These are phyloP conservation scores for Discostella stelligera DNA, from an alignment of 352 stramenopile genomes.

Conservation along the genomic window DNA sequence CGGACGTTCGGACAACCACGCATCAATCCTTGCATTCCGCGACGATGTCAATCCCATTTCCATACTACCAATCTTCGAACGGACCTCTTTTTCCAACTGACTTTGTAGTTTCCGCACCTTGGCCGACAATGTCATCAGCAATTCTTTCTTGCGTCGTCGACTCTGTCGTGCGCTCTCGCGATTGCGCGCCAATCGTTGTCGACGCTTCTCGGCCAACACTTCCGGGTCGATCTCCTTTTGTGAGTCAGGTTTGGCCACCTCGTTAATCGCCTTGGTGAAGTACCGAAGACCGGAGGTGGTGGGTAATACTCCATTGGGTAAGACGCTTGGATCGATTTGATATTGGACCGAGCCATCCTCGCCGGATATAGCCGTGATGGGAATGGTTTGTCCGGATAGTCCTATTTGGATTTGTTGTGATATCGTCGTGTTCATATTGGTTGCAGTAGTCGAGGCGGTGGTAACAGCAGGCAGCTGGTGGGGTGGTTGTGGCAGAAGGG, in stretches of 20 bases:
- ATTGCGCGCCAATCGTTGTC: slow-evolving; percentile 74
- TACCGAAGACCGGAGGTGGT: slow-evolving; percentile 30
- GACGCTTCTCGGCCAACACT: slow-evolving; percentile 64
- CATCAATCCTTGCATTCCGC: slow-evolving; percentile 16
- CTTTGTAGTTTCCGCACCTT: slow-evolving; percentile 66
- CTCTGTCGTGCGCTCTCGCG: slow-evolving; percentile 72
- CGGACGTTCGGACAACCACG: slow-evolving; percentile 13
- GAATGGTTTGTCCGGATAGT: slow-evolving; percentile 42
- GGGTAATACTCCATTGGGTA: slow-evolving; percentile 1
- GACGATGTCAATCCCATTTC: slow-evolving; percentile 25
- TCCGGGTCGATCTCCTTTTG: slow-evolving; percentile 38
- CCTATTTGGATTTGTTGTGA: slow-evolving; percentile 50
- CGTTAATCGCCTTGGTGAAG: slow-evolving; percentile 50
- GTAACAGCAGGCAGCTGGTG: neutral
- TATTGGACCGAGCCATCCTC: slow-evolving; percentile 39
- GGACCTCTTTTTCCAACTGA: slow-evolving; percentile 62
- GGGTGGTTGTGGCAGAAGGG: neutral
- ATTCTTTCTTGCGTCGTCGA: slow-evolving; percentile 74
- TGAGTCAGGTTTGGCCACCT: slow-evolving; percentile 45
- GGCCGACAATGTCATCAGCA: slow-evolving; percentile 50
- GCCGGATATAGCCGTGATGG: slow-evolving; percentile 39
- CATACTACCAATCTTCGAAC: slow-evolving; percentile 59
- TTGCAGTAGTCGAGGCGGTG: neutral
- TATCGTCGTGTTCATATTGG: neutral
- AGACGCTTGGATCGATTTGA: slow-evolving; percentile 43